These are phyloP conservation scores for Salvia rosmarinus DNA, from an alignment of 257 asterid species.

Conservation along the genomic window DNA sequence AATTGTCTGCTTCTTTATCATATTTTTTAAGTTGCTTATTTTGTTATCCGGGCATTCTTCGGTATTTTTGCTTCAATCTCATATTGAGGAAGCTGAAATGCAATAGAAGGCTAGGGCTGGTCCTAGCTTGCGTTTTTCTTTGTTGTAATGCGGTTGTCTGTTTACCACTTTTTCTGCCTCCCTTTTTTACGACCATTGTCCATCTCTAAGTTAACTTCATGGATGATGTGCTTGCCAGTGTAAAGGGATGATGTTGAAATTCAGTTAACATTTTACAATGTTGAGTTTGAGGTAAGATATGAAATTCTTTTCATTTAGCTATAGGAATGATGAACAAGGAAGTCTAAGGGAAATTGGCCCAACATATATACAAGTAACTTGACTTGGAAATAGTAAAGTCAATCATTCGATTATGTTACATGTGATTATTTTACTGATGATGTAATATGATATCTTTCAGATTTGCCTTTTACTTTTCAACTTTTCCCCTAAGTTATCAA, in stretches of 20 bases:
- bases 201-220: slow-evolving; percentile 1
- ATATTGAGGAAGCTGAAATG: background rate
- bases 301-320: slow-evolving; percentile 18
- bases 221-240: background rate
- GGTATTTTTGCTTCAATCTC: background rate
- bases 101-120: slow-evolving; percentile 1
- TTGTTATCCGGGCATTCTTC: background rate
- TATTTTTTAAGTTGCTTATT: background rate
- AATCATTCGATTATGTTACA: slow-evolving; percentile 4
- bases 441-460: slow-evolving; percentile 3
- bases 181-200: background rate
- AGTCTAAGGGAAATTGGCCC: background rate
- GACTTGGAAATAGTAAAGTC: background rate
- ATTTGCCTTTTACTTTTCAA: background rate
- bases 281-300: background rate
- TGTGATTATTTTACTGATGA: background rate
- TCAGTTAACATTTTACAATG: slow-evolving; percentile 11
- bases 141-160: background rate
- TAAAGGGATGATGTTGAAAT: slow-evolving; percentile 18
- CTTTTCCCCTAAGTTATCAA: background rate
- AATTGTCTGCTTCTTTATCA: background rate
- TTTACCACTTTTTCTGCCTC: slow-evolving; percentile 6
- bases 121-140: background rate
- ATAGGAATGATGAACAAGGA: background rate
- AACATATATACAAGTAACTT: slow-evolving; percentile 1